These are phyloP conservation scores for Coemansia asiatica DNA, from an alignment of 192 early-diverging fungal genomes.

Conservation along the genomic window DNA sequence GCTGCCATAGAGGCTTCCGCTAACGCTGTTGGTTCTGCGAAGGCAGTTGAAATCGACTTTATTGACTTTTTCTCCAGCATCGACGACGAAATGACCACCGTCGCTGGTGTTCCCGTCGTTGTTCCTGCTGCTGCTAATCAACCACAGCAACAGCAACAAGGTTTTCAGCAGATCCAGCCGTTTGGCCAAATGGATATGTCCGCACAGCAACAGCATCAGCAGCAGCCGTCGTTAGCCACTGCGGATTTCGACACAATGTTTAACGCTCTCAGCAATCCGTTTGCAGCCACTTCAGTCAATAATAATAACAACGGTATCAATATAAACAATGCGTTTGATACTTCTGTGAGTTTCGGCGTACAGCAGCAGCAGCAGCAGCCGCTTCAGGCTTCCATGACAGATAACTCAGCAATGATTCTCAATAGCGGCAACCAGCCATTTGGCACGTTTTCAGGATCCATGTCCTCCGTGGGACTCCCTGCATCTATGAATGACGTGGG, in stretches of 20 bases:
- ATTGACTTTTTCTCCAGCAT: conserved; percentile 61
- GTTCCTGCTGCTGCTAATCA: not conserved
- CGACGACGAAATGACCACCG: conserved; percentile 31
- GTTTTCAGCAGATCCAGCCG: not conserved
- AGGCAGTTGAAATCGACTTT: conserved; percentile 38
- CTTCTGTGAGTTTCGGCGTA: not conserved
- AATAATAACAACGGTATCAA: not conserved
- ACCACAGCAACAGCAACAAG: conserved; percentile 4
- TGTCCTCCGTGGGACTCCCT: conserved; percentile 4
- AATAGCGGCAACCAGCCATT: conserved; percentile 24
- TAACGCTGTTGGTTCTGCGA: conserved; percentile 1
- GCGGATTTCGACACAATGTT: conserved; percentile 15
- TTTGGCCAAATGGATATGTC: not conserved
- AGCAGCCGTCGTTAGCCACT: conserved; percentile 6
- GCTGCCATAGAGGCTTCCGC: not conserved
- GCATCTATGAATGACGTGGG: conserved; percentile 1
- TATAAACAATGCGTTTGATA: not conserved
- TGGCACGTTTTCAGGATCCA: conserved; percentile 24
- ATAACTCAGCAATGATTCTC: not conserved
- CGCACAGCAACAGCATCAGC: conserved; percentile 20
- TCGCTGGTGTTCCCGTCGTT: not conserved
- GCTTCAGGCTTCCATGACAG: not conserved
- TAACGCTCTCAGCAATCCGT: conserved; percentile 13
- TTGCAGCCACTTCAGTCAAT: not conserved
- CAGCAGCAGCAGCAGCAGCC: conserved; percentile 12